A percentile compares a stretch with the other conserved stretches of the same genome.
phyloP scores from a whole-genome alignment of 768 basidiomycete genomes.

The Tremella yokohamensis region DNA sequence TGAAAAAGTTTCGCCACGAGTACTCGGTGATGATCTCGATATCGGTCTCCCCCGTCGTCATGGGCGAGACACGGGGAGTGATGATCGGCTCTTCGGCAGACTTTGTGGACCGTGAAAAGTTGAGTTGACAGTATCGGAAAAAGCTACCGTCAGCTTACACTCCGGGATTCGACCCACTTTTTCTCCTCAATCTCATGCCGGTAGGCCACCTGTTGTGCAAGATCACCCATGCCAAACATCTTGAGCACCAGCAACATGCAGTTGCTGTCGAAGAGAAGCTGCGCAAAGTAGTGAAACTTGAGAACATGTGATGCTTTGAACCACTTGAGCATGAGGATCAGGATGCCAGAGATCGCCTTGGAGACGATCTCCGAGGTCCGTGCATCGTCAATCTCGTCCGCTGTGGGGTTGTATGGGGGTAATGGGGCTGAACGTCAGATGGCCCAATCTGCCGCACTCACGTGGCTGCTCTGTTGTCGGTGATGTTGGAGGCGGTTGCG shows the following conservation, averaged over 20 bases:
- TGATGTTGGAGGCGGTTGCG: slow-evolving; percentile 23
- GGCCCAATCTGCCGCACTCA: slow-evolving; percentile 20
- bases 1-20: slow-evolving; percentile 97
- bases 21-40: slow-evolving; percentile 88
- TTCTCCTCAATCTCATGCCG: slow-evolving; percentile 66
- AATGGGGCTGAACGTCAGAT: slow-evolving; percentile 24
- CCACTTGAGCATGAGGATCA: slow-evolving; percentile 89
- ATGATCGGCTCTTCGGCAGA: slow-evolving; percentile 45
- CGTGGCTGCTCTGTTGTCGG: slow-evolving; percentile 40
- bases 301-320: slow-evolving; percentile 97
- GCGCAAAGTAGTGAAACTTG: slow-evolving; percentile 98
- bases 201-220: slow-evolving; percentile 73
- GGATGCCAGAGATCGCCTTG: slow-evolving; percentile 92
- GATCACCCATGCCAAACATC: slow-evolving; percentile 97
- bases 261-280: slow-evolving; percentile 89
- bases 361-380: slow-evolving; percentile 96
- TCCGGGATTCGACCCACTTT: slow-evolving; percentile 40
- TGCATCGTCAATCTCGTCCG: slow-evolving; percentile 88
- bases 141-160: slow-evolving; percentile 60
- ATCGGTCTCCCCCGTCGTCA: slow-evolving; percentile 52
- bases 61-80: too few relatives aligned
- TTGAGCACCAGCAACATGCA: slow-evolving; percentile 88
- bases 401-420: slow-evolving; percentile 58
- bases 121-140: slow-evolving; percentile 85
- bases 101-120: slow-evolving; percentile 64